Base-by-base conservation (phyloP, 2,329 filamentous ascomycete species). In the Didymella keratinophila region DNA sequence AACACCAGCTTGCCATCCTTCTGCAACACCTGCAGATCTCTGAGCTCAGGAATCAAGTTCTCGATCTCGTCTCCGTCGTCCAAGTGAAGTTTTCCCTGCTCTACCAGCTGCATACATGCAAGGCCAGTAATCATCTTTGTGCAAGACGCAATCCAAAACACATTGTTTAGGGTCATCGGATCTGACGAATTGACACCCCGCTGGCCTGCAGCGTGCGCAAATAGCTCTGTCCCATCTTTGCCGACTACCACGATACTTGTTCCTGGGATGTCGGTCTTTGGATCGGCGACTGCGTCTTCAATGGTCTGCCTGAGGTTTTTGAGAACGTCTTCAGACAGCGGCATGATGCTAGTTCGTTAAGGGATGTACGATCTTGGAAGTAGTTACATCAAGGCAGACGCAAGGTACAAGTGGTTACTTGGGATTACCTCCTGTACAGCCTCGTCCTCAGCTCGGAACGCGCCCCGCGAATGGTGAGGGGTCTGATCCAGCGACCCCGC, bases 121-220 rank as follows among this genome's bases (percentile, higher is more conserved):
- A 76, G 58, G 2, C 67, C 64, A n/a, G 66, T 64, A 39, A 73
- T 66, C 63, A 76, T 66, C 49, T 76, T 76, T 0, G 80, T 82
- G 66, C 81, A 84, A 2, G 79, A 81, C 6, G 82, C 81, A 16
- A 85, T 82, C 81, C 82, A 85, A 62, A 87, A 89, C 0, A 87
- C 76, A 30, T 55, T 70, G 27, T 90, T 86, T 0, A 86, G 72
- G 0, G 80, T 82, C 83, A 89, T 86, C 4, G 81, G 75, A 46
- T 86, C 82, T 0, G 75, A 63, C 9, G 68, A 70, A 18, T 67
- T 67, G 3, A 74, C 58, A 2, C 78, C 78, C 28, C 69, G 70
- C 48, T 78, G 77, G 11, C 79, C 79, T 10, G 78, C 77, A 3
- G 78, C 72, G 42, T 73, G 69, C n/a, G 78, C 73, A 48, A 74